A percentile compares a stretch with the other conserved stretches of the same genome.
Evolutionary conservation across 257 asterid species (phyloP).

Genomic region (Lantana camara): DNA sequence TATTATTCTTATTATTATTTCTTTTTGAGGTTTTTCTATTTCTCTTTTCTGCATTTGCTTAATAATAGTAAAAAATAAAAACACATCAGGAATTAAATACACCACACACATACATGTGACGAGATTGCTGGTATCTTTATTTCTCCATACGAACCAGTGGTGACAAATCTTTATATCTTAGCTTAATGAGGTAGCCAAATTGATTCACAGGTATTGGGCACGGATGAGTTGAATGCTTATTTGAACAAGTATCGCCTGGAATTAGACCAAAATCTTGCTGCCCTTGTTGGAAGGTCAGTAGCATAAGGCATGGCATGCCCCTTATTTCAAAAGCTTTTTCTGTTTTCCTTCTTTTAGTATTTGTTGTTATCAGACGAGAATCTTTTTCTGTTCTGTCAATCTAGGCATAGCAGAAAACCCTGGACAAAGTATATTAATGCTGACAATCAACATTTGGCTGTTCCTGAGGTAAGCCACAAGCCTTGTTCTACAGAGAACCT

Average conservation of each 20-base stretch:
- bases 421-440: slow-evolving; percentile 54
- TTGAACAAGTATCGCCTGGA: slow-evolving; percentile 73
- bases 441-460: slow-evolving; percentile 68
- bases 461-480: slow-evolving; percentile 63
- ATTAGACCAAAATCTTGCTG: slow-evolving; percentile 68
- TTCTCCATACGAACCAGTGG: background rate
- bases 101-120: background rate
- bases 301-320: background rate
- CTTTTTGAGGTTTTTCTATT: too few relatives aligned
- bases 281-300: slow-evolving; percentile 78
- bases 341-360: background rate
- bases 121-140: background rate
- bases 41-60: too few relatives aligned
- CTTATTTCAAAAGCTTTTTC: background rate
- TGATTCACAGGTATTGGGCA: slow-evolving; percentile 68
- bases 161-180: background rate
- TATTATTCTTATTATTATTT: too few relatives aligned
- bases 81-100: too few relatives aligned
- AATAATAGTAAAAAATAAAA: too few relatives aligned
- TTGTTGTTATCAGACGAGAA: slow-evolving; percentile 13
- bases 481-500: slow-evolving; percentile 17
- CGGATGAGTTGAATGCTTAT: slow-evolving; percentile 72
- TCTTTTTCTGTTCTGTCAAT: slow-evolving; percentile 27
- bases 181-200: slow-evolving; percentile 12
- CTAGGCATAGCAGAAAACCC: slow-evolving; percentile 61